Percentiles rank a stretch among this genome's conserved stretches.
These are phyloP conservation scores for Periconia macrospinosa DNA, from an alignment of 2,329 filamentous ascomycete genomes.

Conservation along the genomic window DNA sequence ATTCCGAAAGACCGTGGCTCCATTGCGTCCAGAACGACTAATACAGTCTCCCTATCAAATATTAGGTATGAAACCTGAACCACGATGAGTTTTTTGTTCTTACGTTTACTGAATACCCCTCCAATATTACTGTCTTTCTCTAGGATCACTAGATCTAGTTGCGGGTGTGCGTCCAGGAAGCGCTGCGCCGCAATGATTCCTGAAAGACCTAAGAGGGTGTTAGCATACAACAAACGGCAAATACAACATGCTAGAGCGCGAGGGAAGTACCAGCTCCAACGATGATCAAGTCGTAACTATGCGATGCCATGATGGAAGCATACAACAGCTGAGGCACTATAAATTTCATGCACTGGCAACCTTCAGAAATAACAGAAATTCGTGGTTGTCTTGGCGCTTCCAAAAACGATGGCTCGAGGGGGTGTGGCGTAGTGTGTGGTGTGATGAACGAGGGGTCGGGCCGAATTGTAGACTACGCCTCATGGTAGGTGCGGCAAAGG, in stretches of 20 bases:
- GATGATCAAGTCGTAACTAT: too few species aligned
- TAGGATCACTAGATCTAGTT: conserved; percentile 9
- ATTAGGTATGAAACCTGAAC: neutral
- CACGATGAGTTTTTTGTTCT: conserved; percentile 3
- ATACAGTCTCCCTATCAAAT: conserved; percentile 6
- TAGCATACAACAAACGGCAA: too few species aligned
- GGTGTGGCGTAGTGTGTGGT: too few species aligned
- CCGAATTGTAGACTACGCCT: too few species aligned
- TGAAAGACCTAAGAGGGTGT: conserved; percentile 7
- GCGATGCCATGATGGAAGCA: too few species aligned
- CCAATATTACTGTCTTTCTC: conserved; percentile 14
- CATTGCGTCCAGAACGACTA: conserved; percentile 18
- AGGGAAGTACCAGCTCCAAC: too few species aligned
- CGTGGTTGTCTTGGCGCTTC: neutral
- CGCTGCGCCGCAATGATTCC: conserved; percentile 16
- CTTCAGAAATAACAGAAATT: too few species aligned
- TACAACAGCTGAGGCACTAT: too few species aligned
- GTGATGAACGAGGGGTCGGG: too few species aligned
- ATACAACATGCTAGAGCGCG: too few species aligned
- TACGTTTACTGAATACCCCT: conserved; percentile 10
- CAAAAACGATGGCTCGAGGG: conserved; percentile 2
- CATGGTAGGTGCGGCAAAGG: too few species aligned
- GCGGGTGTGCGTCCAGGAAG: conserved; percentile 15
- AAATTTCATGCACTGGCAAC: too few species aligned
- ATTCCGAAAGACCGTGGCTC: conserved; percentile 18